Evolutionary conservation across 129 eudicot species (phyloP).

Genomic region (Sambucus nigra): DNA sequence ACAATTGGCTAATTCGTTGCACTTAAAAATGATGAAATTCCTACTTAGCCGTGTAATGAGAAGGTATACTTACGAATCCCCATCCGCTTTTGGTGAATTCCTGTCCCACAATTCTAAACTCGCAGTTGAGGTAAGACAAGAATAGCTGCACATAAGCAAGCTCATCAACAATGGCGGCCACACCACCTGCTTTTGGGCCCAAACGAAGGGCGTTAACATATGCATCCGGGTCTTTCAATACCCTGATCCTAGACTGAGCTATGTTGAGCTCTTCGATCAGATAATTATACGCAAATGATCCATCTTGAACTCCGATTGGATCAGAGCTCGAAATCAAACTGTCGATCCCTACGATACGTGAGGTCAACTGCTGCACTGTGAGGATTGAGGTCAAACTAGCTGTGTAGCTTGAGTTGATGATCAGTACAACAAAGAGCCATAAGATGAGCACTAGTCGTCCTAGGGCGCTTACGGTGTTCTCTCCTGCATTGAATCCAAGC

Average conservation of each 20-base stretch:
- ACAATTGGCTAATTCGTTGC: neutral
- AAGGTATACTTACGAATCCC: constrained; percentile 81
- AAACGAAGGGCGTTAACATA: constrained; percentile 39
- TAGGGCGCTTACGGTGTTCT: constrained; percentile 71
- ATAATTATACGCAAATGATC: constrained; percentile 68
- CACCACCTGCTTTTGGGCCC: constrained; percentile 74
- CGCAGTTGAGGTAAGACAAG: constrained; percentile 52
- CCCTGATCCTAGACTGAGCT: constrained; percentile 46
- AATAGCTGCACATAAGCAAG: constrained; percentile 76
- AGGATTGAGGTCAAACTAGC: constrained; percentile 92
- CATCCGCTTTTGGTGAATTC: constrained; percentile 87
- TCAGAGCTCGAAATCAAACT: constrained; percentile 48
- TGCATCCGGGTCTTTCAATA: constrained; percentile 48
- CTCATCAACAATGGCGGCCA: constrained; percentile 79
- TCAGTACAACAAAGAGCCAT: constrained; percentile 77
- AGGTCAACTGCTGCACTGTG: constrained; percentile 67
- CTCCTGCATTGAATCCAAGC: constrained; percentile 39
- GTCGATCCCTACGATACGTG: constrained; percentile 68
- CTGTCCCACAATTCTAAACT: constrained; percentile 56
- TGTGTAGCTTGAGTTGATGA: constrained; percentile 83
- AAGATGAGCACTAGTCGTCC: constrained; percentile 76
- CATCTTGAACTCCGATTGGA: constrained; percentile 79
- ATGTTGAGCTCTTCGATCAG: constrained; percentile 44
- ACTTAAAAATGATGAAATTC: too few relatives aligned
- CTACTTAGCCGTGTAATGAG: neutral